A percentile compares a stretch with the other conserved stretches of the same genome.
phyloP scores from a whole-genome alignment of 805 yeast genomes.

The Lachancea nothofagi region DNA sequence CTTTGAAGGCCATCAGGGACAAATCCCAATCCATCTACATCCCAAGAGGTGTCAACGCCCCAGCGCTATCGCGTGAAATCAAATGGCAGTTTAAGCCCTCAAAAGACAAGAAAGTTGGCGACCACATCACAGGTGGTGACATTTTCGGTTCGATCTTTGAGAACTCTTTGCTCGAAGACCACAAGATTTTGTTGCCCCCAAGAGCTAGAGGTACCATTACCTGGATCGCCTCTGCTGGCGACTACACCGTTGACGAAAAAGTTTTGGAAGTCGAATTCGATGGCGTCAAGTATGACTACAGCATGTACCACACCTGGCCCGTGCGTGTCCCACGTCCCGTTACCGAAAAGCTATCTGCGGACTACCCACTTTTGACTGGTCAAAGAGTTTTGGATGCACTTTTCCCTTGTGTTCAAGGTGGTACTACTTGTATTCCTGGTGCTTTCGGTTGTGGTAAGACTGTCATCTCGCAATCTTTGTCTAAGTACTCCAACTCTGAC shows the following conservation, averaged over 20 bases:
- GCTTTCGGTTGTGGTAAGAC: slow-evolving; percentile 99
- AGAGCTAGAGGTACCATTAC: slow-evolving; percentile 97
- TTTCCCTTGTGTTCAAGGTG: slow-evolving; percentile 99
- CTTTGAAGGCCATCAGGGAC: slow-evolving; percentile 88
- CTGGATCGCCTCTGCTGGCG: slow-evolving; percentile 82
- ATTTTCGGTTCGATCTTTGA: slow-evolving; percentile 91
- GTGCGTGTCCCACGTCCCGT: slow-evolving; percentile 99
- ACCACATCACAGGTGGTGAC: slow-evolving; percentile 97
- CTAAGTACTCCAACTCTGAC: slow-evolving; percentile 96
- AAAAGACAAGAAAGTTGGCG: slow-evolving; percentile 70
- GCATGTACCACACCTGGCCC: slow-evolving; percentile 99
- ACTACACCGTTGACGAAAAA: slow-evolving; percentile 85
- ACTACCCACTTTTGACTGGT: slow-evolving; percentile 93
- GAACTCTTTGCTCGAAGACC: slow-evolving; percentile 87
- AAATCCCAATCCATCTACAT: slow-evolving; percentile 87
- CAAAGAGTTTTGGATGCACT: slow-evolving; percentile 97
- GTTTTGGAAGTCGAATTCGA: slow-evolving; percentile 92
- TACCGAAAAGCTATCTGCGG: slow-evolving; percentile 87
- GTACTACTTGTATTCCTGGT: slow-evolving; percentile 99
- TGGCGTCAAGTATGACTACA: slow-evolving; percentile 71
- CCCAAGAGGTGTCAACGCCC: slow-evolving; percentile 98
- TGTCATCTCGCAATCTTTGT: slow-evolving; percentile 93
- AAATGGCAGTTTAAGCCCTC: slow-evolving; percentile 81
- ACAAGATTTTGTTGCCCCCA: slow-evolving; percentile 93
- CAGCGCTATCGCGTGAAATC: slow-evolving; percentile 79